Evolutionary conservation across 169 alveolate genomes (phyloP).

Genomic region (Cryptosporidium sp.): DNA sequence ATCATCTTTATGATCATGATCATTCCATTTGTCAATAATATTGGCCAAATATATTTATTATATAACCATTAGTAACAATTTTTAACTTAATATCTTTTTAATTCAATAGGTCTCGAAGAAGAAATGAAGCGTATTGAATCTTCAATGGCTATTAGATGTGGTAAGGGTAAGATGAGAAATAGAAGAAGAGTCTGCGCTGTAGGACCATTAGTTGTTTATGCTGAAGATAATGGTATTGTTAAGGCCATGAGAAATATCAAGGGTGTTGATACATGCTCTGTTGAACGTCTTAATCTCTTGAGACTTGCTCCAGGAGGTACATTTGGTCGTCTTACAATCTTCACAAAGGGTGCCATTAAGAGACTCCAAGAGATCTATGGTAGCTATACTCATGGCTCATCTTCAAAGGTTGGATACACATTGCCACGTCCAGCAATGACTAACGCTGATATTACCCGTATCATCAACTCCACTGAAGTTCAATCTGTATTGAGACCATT

Average conservation of each 20-base stretch:
- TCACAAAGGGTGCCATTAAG: slow-evolving; percentile 96
- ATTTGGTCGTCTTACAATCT: slow-evolving; percentile 97
- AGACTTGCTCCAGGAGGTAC: slow-evolving; percentile 99
- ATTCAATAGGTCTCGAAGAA: slow-evolving; percentile 46
- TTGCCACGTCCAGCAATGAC: slow-evolving; percentile 84
- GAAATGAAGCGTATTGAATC: slow-evolving; percentile 76
- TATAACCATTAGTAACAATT: not conserved
- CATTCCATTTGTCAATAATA: not conserved
- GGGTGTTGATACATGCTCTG: slow-evolving; percentile 96
- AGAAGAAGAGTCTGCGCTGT: slow-evolving; percentile 93
- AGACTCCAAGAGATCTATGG: slow-evolving; percentile 92
- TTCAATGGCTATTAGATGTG: slow-evolving; percentile 91
- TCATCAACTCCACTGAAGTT: slow-evolving; percentile 96
- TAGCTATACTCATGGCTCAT: slow-evolving; percentile 82
- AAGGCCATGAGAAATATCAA: slow-evolving; percentile 98
- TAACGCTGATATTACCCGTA: slow-evolving; percentile 95
- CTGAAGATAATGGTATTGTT: slow-evolving; percentile 92
- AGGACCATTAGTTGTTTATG: slow-evolving; percentile 98
- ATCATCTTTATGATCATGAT: not conserved
- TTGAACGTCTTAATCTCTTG: slow-evolving; percentile 95
- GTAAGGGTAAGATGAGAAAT: slow-evolving; percentile 95
- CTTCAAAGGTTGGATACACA: slow-evolving; percentile 79
- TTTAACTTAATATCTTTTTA: not conserved
- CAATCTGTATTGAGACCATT: slow-evolving; percentile 91
- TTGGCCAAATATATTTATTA: not conserved